Conservation (phyloP, 2,329 filamentous ascomycete species). For the Xenoacremonium recifei region DNA sequence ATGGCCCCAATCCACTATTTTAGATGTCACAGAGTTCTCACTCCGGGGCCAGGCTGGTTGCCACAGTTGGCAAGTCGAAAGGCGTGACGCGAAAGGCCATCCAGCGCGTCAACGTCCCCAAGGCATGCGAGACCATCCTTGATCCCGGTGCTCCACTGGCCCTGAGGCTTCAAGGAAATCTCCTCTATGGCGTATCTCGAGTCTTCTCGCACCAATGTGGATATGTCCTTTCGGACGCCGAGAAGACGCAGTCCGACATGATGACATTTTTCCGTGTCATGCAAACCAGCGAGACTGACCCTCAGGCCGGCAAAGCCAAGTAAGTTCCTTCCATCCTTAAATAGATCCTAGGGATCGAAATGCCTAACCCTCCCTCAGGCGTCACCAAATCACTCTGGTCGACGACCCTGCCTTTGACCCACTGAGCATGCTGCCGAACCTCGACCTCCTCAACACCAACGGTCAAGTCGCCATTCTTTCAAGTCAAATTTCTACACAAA, state of each 20-base stretch:
- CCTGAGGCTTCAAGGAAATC: slow-evolving; percentile 81
- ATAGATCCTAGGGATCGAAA: background rate
- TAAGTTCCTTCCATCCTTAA: slow-evolving; percentile 39
- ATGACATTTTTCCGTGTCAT: slow-evolving; percentile 61
- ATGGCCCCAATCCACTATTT: too few species aligned
- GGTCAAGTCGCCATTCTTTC: slow-evolving; percentile 31
- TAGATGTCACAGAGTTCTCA: too few species aligned
- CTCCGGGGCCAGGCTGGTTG: slow-evolving; percentile 76
- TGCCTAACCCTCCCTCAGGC: slow-evolving; percentile 44
- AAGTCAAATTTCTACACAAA: slow-evolving; percentile 37
- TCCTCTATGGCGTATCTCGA: slow-evolving; percentile 81
- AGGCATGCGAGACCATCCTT: slow-evolving; percentile 86
- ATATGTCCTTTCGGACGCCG: slow-evolving; percentile 80
- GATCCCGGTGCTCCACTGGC: slow-evolving; percentile 82
- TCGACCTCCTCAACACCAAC: slow-evolving; percentile 36
- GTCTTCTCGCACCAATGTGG: slow-evolving; percentile 85
- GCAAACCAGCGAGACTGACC: slow-evolving; percentile 59
- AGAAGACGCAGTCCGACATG: slow-evolving; percentile 73
- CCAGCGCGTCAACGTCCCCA: slow-evolving; percentile 79
- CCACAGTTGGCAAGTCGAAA: slow-evolving; percentile 79
- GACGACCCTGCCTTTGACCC: slow-evolving; percentile 77
- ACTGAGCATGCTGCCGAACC: slow-evolving; percentile 27
- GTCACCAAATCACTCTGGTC: slow-evolving; percentile 70
- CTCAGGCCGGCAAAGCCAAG: slow-evolving; percentile 69
- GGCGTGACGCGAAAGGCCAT: slow-evolving; percentile 85